Percentiles rank a stretch among this genome's conserved stretches.
phyloP scores from a whole-genome alignment of 306 rosid genomes.

The Trifolium repens region DNA sequence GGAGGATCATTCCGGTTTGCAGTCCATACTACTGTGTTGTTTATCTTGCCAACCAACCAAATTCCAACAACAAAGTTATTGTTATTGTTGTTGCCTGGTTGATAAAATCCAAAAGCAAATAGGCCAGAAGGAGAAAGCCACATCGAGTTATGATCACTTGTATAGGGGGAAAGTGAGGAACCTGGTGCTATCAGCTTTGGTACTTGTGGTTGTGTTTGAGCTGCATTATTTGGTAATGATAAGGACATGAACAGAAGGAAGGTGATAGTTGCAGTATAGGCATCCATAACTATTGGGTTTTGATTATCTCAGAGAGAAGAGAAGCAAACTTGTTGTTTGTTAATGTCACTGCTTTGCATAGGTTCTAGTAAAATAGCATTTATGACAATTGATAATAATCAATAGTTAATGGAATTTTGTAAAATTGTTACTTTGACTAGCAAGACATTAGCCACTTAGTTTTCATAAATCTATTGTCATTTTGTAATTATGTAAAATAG shows the following conservation, averaged over 20 bases:
- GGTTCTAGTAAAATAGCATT: too few relatives aligned
- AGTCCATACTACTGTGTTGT: conserved; percentile 35
- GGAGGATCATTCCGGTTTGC: conserved; percentile 44
- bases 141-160: not conserved
- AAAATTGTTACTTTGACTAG: too few relatives aligned
- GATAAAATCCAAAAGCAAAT: conserved; percentile 50
- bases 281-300: conserved; percentile 34
- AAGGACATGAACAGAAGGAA: conserved; percentile 15
- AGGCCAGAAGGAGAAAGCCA: conserved; percentile 42
- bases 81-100: not conserved
- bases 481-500: too few relatives aligned
- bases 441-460: too few relatives aligned
- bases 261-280: not conserved
- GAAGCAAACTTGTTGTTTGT: too few relatives aligned
- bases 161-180: conserved; percentile 18
- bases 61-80: conserved; percentile 40
- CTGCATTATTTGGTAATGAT: not conserved
- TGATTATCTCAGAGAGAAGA: not conserved
- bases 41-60: conserved; percentile 9
- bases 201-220: not conserved
- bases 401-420: too few relatives aligned
- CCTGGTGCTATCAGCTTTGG: not conserved
- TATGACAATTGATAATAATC: too few relatives aligned
- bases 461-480: too few relatives aligned
- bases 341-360: not conserved